Base-by-base conservation (phyloP, 768 basidiomycete genomes). In the Rhizopogon vinicolor region DNA sequence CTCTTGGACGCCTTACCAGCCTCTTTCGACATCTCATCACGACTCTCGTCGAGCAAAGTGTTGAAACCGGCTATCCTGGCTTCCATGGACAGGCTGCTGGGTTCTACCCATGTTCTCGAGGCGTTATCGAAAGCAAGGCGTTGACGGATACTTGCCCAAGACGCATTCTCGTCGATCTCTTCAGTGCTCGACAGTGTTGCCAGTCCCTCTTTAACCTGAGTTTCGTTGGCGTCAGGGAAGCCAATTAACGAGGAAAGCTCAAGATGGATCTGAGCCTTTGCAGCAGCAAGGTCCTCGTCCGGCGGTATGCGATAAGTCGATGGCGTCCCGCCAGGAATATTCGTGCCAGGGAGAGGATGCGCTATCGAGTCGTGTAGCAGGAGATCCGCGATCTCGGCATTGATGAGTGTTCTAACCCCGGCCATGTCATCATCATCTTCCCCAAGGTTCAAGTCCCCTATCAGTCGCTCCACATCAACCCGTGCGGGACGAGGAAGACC, bases 291-390 rank as follows among this genome's bases (percentile, higher is more conserved):
- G 31, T 81, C 80, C 1, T 84, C 84, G 66, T 98, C 94, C 19
- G 80, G 76, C n/a, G 96, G 92, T 22, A 84, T 78, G 28, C 78
- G 76, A 58, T 95, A 93, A 1, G 66, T 64, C 14, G 91, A 92
- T 22, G 77, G 74, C 0, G 84, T 83, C 12, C 85, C 80, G 6
- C 93, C 92, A 6, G 93, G 81, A 37, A 81, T 78, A 22, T 80
- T 79, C 9, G 93, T 94, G 2, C 97, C 97, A 9, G 95, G 92
- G 13, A 98, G 72, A 3, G 96, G 95, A 70, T 94, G 77, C 0
- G 83, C 80, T 54, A 98, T 83, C 5, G 93, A 81, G 69, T 99
- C 97, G 65, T 98, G 94, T 52, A 85, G 80, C 56, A 98, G 73
- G 44, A 99, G 78, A 41, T 78, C 75, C 3, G 82, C 87, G 46